Evolutionary conservation across 257 asterid species (phyloP).

Genomic region (Solanum tarapatanum): DNA sequence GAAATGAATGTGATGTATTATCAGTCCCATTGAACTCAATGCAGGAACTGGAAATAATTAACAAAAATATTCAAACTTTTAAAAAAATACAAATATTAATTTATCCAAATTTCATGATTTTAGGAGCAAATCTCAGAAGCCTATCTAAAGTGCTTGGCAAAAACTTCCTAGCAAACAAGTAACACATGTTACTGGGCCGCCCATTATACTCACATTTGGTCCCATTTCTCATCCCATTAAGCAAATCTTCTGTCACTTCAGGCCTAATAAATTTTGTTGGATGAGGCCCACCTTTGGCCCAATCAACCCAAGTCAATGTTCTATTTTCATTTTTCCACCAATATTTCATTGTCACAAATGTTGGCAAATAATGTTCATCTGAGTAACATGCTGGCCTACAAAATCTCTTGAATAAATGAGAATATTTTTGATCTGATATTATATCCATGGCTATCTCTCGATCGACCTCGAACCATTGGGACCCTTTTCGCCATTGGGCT

Average conservation of each 20-base stretch:
- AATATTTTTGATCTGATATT: constrained; percentile 24
- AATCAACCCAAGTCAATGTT: constrained; percentile 83
- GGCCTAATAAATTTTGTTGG: constrained; percentile 32
- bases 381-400: constrained; percentile 66
- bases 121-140: constrained; percentile 42
- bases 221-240: constrained; percentile 26
- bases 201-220: constrained; percentile 46
- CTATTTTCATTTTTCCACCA: constrained; percentile 33
- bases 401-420: constrained; percentile 17
- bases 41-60: background rate
- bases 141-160: constrained; percentile 35
- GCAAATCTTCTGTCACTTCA: constrained; percentile 27
- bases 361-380: constrained; percentile 73
- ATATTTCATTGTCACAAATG: constrained; percentile 28
- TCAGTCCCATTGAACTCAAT: background rate
- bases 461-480: constrained; percentile 63
- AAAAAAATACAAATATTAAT: background rate
- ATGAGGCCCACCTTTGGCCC: constrained; percentile 77
- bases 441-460: constrained; percentile 40
- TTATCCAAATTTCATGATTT: constrained; percentile 20
- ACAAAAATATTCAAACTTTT: background rate
- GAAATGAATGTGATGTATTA: background rate
- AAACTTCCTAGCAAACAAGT: constrained; percentile 75
- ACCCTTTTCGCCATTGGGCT: constrained; percentile 55
- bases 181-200: constrained; percentile 28